Conservation (phyloP, 805 yeast genomes). For the Zygosaccharomyces gambellarensis region DNA sequence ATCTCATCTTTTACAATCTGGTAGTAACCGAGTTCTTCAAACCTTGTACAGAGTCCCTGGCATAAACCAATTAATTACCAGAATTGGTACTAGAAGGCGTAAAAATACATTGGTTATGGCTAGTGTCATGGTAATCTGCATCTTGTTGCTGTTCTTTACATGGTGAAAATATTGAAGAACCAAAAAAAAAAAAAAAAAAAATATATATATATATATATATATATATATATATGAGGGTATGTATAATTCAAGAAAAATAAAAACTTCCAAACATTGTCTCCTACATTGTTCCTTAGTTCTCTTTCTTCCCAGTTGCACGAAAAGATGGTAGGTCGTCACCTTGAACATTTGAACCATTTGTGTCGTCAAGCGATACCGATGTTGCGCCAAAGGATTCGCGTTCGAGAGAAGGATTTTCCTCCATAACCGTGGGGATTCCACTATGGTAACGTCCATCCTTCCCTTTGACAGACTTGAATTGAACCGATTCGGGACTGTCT, state of each 20-base stretch:
- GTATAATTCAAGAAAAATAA: not conserved
- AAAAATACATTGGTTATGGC: conserved; percentile 86
- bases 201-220: not conserved
- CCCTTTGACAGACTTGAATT: conserved; percentile 29
- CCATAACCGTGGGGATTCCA: conserved; percentile 32
- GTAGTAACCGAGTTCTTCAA: conserved; percentile 58
- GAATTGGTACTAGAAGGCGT: conserved; percentile 82
- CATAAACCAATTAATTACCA: conserved; percentile 62
- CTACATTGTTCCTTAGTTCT: not conserved
- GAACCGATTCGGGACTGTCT: conserved; percentile 22
- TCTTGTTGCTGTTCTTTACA: conserved; percentile 58
- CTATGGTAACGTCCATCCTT: conserved; percentile 22
- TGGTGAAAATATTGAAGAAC: conserved; percentile 22
- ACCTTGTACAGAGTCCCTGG: conserved; percentile 77
- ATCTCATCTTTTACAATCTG: conserved; percentile 54
- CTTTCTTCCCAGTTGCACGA: not conserved
- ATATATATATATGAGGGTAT: not conserved
- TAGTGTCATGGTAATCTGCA: conserved; percentile 63
- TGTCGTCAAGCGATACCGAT: not conserved
- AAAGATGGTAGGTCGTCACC: not conserved
- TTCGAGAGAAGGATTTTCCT: conserved; percentile 27
- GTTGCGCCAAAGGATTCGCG: conserved; percentile 23
- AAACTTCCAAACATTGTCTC: not conserved
- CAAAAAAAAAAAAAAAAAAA: not conserved
- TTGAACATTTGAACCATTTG: not conserved